Conservation (phyloP, 352 stramenopile genomes). For the Globisporangium cederbergense region DNA sequence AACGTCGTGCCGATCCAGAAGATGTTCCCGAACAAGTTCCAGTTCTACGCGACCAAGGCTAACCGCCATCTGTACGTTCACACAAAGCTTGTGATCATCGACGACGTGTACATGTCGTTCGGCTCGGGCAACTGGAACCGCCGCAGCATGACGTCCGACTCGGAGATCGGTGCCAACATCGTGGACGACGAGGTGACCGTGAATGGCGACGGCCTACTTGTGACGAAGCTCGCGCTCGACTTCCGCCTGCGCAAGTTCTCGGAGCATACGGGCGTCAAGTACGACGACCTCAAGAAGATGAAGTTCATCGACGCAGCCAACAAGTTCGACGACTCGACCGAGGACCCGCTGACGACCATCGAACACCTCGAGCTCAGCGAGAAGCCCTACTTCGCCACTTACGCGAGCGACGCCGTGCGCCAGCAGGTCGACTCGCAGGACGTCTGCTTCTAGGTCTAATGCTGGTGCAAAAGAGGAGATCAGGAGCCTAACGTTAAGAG, state of each 20-base stretch:
- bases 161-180: conserved; percentile 51
- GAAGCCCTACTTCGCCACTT: conserved; percentile 21
- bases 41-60: conserved; percentile 49
- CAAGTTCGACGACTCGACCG: too few relatives aligned
- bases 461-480: too few relatives aligned
- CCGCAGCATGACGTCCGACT: conserved; percentile 65
- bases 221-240: too few relatives aligned
- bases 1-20: too few relatives aligned
- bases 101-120: conserved; percentile 69
- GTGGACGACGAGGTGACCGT: conserved; percentile 49
- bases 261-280: too few relatives aligned
- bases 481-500: too few relatives aligned
- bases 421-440: conserved; percentile 21
- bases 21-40: too few relatives aligned
- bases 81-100: conserved; percentile 69
- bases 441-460: conserved; percentile 11
- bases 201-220: too few relatives aligned
- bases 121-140: conserved; percentile 92
- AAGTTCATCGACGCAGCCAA: too few relatives aligned
- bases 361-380: conserved; percentile 26
- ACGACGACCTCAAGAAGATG: too few relatives aligned
- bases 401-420: conserved; percentile 18
- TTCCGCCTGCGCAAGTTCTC: too few relatives aligned
- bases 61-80: conserved; percentile 68
- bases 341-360: too few relatives aligned